phyloP scores from a whole-genome alignment of 345 rosid species.

The Camelina hispida region DNA sequence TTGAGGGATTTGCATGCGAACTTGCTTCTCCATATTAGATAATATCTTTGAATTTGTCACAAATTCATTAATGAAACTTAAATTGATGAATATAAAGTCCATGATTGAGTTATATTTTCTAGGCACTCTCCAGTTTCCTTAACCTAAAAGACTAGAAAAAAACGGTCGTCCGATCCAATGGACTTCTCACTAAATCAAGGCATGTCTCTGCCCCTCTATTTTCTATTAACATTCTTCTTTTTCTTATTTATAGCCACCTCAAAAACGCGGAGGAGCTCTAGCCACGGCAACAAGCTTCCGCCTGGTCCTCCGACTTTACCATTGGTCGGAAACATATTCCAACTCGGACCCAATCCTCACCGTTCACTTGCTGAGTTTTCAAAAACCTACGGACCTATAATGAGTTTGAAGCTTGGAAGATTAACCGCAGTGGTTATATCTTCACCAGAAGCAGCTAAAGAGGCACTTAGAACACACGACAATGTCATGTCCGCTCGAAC shows the following conservation, averaged over 20 bases:
- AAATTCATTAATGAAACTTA: not conserved
- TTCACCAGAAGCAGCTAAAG: constrained; percentile 44
- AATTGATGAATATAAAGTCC: not conserved
- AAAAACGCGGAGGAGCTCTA: not conserved
- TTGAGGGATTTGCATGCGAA: not conserved
- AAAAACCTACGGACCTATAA: constrained; percentile 51
- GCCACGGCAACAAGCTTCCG: constrained; percentile 11
- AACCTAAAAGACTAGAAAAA: not conserved
- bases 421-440: constrained; percentile 36
- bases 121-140: not conserved
- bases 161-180: constrained; percentile 2
- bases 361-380: constrained; percentile 43
- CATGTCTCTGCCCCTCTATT: constrained; percentile 9
- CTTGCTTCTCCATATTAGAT: constrained; percentile 10
- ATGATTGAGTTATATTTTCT: constrained; percentile 3
- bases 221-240: constrained; percentile 20
- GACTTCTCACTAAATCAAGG: constrained; percentile 11
- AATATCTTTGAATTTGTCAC: not conserved
- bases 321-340: constrained; percentile 53
- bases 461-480: constrained; percentile 46
- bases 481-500: constrained; percentile 35
- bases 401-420: constrained; percentile 47
- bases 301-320: constrained; percentile 47
- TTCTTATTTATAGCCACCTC: constrained; percentile 22
- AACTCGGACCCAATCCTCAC: constrained; percentile 47